phyloP scores from a whole-genome alignment of 2,329 filamentous ascomycete species.

The Botrytis squamosa region DNA sequence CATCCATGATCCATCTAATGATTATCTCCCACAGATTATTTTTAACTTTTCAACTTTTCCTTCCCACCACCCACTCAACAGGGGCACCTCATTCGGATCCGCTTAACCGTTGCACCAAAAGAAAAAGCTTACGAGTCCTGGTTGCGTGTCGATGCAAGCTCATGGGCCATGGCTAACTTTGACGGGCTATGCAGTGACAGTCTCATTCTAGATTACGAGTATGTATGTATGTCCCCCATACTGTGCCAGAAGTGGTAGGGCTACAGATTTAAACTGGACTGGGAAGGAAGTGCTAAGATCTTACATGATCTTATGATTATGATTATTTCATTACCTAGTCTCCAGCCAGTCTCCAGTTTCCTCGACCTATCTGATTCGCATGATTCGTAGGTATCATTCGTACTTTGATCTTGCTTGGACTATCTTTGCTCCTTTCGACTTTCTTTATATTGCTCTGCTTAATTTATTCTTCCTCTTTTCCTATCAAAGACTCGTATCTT shows the following conservation, averaged over 20 bases:
- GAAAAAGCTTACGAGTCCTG: slow-evolving; percentile 14
- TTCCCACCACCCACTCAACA: not conserved
- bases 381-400: not conserved
- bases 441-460: not conserved
- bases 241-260: not conserved
- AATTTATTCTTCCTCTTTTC: not conserved
- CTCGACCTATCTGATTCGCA: not conserved
- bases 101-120: not conserved
- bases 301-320: not conserved
- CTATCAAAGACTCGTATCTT: not conserved
- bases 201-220: not conserved
- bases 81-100: not conserved
- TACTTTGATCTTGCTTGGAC: not conserved
- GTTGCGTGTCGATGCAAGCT: slow-evolving; percentile 11
- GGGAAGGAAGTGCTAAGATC: not conserved
- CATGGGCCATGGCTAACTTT: not conserved
- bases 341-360: too few species aligned
- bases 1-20: not conserved
- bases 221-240: not conserved
- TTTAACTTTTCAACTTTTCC: not conserved
- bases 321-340: not conserved
- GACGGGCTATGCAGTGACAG: not conserved
- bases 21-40: not conserved
- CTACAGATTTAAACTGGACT: not conserved
- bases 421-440: not conserved